Evolutionary conservation across 345 rosid species (phyloP).

Genomic region (Arabidopsis suecica): DNA sequence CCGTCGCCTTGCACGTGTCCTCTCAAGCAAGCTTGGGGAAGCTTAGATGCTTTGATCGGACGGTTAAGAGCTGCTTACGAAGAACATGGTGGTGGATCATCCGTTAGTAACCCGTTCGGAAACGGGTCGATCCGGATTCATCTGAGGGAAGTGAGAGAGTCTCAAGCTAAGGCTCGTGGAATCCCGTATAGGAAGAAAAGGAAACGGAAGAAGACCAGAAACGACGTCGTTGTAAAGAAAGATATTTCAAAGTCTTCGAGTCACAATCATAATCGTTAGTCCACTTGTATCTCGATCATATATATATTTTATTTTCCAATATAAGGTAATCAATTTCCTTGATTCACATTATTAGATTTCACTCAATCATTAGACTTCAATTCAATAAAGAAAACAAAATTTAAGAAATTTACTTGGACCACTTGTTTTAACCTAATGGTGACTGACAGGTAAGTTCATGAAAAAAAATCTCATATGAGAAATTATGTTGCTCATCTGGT

Average conservation of each 20-base stretch:
- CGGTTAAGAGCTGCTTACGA: constrained; percentile 86
- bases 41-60: constrained; percentile 88
- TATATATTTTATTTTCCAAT: background rate
- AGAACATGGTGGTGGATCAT: constrained; percentile 74
- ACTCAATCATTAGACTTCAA: background rate
- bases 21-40: constrained; percentile 87
- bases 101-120: constrained; percentile 77
- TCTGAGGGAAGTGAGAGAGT: constrained; percentile 75
- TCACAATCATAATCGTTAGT: constrained; percentile 22
- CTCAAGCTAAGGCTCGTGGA: constrained; percentile 87
- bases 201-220: constrained; percentile 58
- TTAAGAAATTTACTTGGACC: background rate
- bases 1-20: constrained; percentile 91
- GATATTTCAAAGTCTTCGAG: constrained; percentile 27
- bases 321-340: constrained; percentile 18
- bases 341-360: background rate
- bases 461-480: too few relatives aligned
- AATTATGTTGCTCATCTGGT: too few relatives aligned
- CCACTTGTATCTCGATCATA: constrained; percentile 7
- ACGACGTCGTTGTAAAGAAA: constrained; percentile 30
- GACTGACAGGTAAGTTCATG: too few relatives aligned
- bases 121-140: constrained; percentile 76
- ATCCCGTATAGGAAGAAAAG: constrained; percentile 81
- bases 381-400: background rate
- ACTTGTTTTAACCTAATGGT: constrained; percentile 1